phyloP scores from a whole-genome alignment of 768 basidiomycete genomes.

The Trametes gibbosa region DNA sequence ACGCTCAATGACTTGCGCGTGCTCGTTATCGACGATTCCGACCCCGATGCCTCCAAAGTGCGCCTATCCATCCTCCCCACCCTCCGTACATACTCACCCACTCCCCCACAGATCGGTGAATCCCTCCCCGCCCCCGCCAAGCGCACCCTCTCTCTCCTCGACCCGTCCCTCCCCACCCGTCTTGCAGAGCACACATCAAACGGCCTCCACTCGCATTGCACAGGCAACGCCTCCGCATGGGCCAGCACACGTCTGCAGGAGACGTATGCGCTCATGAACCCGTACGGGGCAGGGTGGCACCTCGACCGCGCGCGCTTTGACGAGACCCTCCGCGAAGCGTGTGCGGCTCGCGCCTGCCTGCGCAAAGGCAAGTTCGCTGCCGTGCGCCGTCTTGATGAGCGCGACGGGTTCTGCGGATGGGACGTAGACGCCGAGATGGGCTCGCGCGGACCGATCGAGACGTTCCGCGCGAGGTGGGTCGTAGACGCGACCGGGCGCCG shows the following conservation, averaged over 20 bases:
- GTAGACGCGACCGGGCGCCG: background rate
- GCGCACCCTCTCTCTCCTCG: background rate
- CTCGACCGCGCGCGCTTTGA: background rate
- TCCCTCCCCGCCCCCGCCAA: background rate
- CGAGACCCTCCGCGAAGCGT: background rate
- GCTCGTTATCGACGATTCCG: background rate
- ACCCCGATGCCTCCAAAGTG: background rate
- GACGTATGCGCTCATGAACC: background rate
- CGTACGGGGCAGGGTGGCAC: background rate
- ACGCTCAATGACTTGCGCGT: background rate
- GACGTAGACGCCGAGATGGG: background rate
- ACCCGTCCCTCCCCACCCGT: background rate
- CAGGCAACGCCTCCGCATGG: background rate
- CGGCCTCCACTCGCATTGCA: background rate
- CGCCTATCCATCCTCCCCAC: background rate
- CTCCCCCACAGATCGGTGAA: background rate
- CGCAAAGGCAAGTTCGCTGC: background rate
- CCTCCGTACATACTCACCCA: background rate
- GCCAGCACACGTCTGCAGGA: background rate
- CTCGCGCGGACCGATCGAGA: background rate
- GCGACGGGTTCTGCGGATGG: background rate
- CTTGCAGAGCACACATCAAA: background rate
- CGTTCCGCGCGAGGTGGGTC: background rate
- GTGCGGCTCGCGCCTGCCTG: background rate
- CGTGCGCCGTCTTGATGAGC: background rate